Evolutionary conservation across 176 grass and related monocot species (phyloP).

Genomic region (Miscanthus lutarioriparius): DNA sequence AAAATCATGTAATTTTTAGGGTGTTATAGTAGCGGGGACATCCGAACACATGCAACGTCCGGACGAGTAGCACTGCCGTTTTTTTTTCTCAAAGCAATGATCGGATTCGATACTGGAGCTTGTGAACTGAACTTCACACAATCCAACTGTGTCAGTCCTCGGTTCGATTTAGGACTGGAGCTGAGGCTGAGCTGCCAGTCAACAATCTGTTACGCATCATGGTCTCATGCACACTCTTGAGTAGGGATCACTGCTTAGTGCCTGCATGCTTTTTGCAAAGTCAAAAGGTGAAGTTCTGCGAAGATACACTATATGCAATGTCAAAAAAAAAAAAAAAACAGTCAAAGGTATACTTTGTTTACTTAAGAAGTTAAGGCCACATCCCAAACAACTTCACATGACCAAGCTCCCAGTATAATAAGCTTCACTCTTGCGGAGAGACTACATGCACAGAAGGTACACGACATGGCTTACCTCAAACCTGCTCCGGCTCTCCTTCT

Average conservation of each 20-base stretch:
- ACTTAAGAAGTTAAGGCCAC: neutral
- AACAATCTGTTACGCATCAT: neutral
- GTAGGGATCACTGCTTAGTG: neutral
- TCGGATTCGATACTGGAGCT: too few relatives aligned
- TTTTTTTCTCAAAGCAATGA: too few relatives aligned
- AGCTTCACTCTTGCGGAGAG: neutral
- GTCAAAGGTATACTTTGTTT: neutral
- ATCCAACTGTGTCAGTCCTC: too few relatives aligned
- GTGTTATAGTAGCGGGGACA: too few relatives aligned
- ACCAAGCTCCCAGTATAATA: neutral
- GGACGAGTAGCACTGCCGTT: too few relatives aligned
- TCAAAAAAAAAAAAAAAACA: neutral
- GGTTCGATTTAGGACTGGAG: too few relatives aligned
- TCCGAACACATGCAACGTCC: too few relatives aligned
- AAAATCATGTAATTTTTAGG: too few relatives aligned
- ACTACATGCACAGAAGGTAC: neutral
- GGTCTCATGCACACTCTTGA: neutral
- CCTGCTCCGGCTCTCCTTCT: constrained; percentile 36
- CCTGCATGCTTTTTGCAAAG: neutral
- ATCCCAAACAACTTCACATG: neutral
- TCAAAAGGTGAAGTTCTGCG: neutral
- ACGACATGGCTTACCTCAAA: constrained; percentile 26
- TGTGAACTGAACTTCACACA: neutral
- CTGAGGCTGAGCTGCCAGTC: too few relatives aligned
- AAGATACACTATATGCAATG: neutral